Evolutionary conservation across 371 early-diverging fungal genomes (phyloP).

Genomic region (Phascolomyces articulosus): DNA sequence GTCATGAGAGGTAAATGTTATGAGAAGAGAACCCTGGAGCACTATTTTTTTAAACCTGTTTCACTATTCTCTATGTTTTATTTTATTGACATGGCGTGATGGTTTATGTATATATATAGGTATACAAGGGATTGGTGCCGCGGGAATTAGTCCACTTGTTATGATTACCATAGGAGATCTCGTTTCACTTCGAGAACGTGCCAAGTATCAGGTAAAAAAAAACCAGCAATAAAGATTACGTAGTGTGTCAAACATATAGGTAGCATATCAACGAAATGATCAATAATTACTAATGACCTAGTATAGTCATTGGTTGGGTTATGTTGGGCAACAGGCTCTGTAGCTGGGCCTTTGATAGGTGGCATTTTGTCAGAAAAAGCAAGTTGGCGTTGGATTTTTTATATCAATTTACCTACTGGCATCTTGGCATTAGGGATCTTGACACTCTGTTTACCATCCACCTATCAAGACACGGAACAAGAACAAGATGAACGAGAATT

Average conservation of each 20-base stretch:
- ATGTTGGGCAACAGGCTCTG: conserved; percentile 19
- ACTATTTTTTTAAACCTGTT: not conserved
- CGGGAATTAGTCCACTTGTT: conserved; percentile 60
- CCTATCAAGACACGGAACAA: conserved; percentile 26
- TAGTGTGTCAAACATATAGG: too few species aligned
- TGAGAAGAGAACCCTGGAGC: not conserved
- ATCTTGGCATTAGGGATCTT: conserved; percentile 3
- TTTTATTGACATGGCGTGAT: too few species aligned
- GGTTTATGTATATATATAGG: conserved; percentile 25
- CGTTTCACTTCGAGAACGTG: conserved; percentile 55
- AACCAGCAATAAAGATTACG: not conserved
- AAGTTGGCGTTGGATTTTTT: conserved; percentile 55
- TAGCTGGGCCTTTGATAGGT: conserved; percentile 43
- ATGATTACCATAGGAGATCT: conserved; percentile 68
- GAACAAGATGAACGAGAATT: conserved; percentile 35
- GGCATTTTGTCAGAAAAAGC: conserved; percentile 33
- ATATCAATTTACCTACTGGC: conserved; percentile 37
- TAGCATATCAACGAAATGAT: not conserved
- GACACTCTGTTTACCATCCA: conserved; percentile 39
- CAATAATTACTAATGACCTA: not conserved
- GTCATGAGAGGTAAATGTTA: conserved; percentile 10
- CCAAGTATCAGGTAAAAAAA: conserved; percentile 57
- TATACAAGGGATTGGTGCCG: conserved; percentile 55
- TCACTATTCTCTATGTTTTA: too few species aligned
- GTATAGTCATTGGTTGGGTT: conserved; percentile 9